phyloP scores from a whole-genome alignment of 371 early-diverging fungal species.

The Circinella umbellata region DNA sequence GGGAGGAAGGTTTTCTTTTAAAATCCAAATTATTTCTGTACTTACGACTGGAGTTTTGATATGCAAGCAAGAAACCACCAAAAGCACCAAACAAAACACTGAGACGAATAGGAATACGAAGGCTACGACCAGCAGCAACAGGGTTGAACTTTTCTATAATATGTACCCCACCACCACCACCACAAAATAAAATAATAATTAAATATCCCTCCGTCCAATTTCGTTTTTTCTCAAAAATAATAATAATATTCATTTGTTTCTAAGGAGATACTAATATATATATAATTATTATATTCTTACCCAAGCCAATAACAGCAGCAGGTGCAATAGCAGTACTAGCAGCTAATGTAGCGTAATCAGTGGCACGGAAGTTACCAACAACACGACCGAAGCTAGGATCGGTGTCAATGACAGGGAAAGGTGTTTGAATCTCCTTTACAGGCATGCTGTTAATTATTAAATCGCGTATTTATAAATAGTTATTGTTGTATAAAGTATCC shows the following conservation, averaged over 20 bases:
- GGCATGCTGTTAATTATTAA: slow-evolving; percentile 38
- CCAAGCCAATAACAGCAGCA: slow-evolving; percentile 72
- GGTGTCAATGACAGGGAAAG: slow-evolving; percentile 72
- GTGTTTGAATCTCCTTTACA: slow-evolving; percentile 54
- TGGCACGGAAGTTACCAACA: slow-evolving; percentile 85
- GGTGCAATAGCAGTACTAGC: slow-evolving; percentile 80
- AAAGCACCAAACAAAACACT: slow-evolving; percentile 61
- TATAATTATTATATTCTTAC: slow-evolving; percentile 40
- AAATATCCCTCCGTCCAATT: too few relatives aligned
- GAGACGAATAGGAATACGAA: slow-evolving; percentile 57
- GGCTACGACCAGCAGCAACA: slow-evolving; percentile 47
- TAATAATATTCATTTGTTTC: too few relatives aligned
- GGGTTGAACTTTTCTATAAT: slow-evolving; percentile 50
- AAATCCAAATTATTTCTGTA: slow-evolving; percentile 4
- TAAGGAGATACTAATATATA: too few relatives aligned
- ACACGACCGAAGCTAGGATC: slow-evolving; percentile 86
- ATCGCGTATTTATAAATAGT: neutral
- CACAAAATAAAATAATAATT: too few relatives aligned
- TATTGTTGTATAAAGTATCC: too few relatives aligned
- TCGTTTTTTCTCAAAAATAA: neutral
- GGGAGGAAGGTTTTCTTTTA: too few relatives aligned
- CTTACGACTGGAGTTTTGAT: slow-evolving; percentile 73
- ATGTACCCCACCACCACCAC: neutral
- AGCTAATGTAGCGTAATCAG: slow-evolving; percentile 79
- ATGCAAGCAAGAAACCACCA: slow-evolving; percentile 75